Conservation (phyloP, 2,329 filamentous ascomycete genomes). For the Volutella citrinella region DNA sequence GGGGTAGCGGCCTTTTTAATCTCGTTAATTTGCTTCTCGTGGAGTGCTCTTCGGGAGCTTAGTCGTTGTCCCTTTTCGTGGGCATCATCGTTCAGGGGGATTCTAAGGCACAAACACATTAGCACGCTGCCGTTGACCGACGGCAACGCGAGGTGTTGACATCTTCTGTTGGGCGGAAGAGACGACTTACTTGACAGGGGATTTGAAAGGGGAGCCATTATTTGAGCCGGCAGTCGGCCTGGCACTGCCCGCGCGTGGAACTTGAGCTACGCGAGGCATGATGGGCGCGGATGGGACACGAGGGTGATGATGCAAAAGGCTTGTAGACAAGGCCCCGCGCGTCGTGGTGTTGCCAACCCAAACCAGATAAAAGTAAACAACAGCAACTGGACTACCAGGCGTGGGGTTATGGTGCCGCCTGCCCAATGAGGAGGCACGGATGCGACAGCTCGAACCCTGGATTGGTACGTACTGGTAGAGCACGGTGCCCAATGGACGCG, state of each 20-base stretch:
- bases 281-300: conserved; percentile 20
- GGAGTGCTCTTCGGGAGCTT: conserved; percentile 81
- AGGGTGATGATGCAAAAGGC: conserved; percentile 15
- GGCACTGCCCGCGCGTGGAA: conserved; percentile 46
- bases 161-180: conserved; percentile 1
- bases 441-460: not conserved
- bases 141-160: conserved; percentile 1
- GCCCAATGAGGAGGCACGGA: not conserved
- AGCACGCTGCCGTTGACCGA: conserved; percentile 11
- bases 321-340: conserved; percentile 23
- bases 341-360: conserved; percentile 24
- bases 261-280: conserved; percentile 59
- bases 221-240: conserved; percentile 46
- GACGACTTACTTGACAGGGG: conserved; percentile 51
- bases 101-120: conserved; percentile 48
- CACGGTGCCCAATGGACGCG: too few species aligned
- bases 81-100: conserved; percentile 93
- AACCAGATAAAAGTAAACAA: conserved; percentile 30
- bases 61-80: conserved; percentile 86
- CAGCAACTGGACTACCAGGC: conserved; percentile 27
- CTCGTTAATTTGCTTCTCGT: conserved; percentile 89
- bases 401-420: conserved; percentile 5
- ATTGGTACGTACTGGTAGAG: not conserved
- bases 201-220: conserved; percentile 53
- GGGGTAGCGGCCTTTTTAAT: conserved; percentile 71